phyloP scores from a whole-genome alignment of 2,329 filamentous ascomycete species.

The Cladosporium austrohemisphaericum region DNA sequence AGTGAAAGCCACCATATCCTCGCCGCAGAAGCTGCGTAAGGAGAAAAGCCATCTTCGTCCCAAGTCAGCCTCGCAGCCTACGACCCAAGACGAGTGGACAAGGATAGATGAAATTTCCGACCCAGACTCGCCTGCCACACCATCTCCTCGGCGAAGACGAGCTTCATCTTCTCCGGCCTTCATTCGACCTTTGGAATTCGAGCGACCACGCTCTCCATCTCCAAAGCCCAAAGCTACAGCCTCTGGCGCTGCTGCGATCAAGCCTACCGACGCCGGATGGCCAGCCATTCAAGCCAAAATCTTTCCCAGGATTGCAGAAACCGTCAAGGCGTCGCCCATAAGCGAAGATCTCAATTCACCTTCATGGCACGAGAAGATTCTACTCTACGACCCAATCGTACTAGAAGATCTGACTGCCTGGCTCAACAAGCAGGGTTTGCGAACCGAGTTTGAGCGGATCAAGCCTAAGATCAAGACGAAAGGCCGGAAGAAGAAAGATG shows the following conservation, averaged over 20 bases:
- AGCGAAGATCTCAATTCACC: conserved; percentile 41
- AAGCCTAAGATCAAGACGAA: conserved; percentile 40
- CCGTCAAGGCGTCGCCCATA: conserved; percentile 44
- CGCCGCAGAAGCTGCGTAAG: neutral
- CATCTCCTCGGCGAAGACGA: conserved; percentile 30
- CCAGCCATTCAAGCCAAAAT: conserved; percentile 35
- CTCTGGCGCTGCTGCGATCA: conserved; percentile 18
- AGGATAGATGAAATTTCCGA: conserved; percentile 35
- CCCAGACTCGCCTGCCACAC: conserved; percentile 28
- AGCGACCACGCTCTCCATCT: conserved; percentile 17
- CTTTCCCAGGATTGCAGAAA: conserved; percentile 47
- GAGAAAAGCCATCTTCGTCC: neutral
- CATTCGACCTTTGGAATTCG: conserved; percentile 22
- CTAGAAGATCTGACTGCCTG: conserved; percentile 79
- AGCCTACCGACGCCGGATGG: conserved; percentile 30
- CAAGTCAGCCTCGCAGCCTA: conserved; percentile 22
- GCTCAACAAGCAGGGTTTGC: conserved; percentile 57
- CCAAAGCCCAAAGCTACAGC: conserved; percentile 3
- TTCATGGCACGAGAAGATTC: conserved; percentile 87
- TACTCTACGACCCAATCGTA: conserved; percentile 87
- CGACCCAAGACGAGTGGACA: conserved; percentile 18
- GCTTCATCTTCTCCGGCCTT: conserved; percentile 24
- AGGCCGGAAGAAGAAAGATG: conserved; percentile 33
- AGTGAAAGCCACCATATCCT: neutral
- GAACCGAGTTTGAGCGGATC: conserved; percentile 19